Evolutionary conservation across 2,329 filamentous ascomycete species (phyloP).

Genomic region (Dendryphion nanum): DNA sequence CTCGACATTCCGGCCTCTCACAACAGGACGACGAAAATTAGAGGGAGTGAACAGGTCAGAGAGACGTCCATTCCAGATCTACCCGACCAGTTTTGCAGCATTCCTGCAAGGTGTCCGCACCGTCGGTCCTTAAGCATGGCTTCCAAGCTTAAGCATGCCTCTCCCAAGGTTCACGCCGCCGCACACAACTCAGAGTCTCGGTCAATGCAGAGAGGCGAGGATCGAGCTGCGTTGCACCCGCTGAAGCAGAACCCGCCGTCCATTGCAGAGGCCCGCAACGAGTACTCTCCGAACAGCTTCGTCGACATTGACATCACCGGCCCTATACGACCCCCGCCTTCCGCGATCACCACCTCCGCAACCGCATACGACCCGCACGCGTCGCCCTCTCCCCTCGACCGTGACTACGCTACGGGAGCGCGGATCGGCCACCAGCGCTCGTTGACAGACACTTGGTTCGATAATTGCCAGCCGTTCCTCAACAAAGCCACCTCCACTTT

Average conservation of each 20-base stretch:
- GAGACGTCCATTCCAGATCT: no score
- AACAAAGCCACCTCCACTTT: conserved; percentile 35
- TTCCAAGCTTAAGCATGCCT: no score
- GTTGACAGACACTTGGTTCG: conserved; percentile 36
- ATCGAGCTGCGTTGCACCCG: conserved; percentile 18
- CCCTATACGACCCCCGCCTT: conserved; percentile 32
- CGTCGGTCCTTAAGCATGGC: no score
- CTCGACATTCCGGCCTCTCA: no score
- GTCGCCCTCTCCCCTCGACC: conserved; percentile 25
- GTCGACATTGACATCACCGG: conserved; percentile 34
- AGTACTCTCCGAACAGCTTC: conserved; percentile 22
- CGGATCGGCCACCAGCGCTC: conserved; percentile 31
- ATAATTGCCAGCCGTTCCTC: conserved; percentile 36
- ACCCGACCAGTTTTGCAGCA: no score
- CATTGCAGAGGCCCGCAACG: conserved; percentile 10
- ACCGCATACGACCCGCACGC: conserved; percentile 36
- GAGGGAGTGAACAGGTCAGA: no score
- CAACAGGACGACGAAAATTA: no score
- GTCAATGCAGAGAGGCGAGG: no score
- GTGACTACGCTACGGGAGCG: conserved; percentile 17
- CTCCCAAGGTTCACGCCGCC: no score
- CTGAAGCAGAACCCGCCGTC: conserved; percentile 24
- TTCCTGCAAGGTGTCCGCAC: no score
- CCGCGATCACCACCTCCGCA: conserved; percentile 24
- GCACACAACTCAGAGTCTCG: no score